A percentile compares a stretch with the other conserved stretches of the same genome.
phyloP scores from a whole-genome alignment of 345 rosid species.

The Trapa bicornis region DNA sequence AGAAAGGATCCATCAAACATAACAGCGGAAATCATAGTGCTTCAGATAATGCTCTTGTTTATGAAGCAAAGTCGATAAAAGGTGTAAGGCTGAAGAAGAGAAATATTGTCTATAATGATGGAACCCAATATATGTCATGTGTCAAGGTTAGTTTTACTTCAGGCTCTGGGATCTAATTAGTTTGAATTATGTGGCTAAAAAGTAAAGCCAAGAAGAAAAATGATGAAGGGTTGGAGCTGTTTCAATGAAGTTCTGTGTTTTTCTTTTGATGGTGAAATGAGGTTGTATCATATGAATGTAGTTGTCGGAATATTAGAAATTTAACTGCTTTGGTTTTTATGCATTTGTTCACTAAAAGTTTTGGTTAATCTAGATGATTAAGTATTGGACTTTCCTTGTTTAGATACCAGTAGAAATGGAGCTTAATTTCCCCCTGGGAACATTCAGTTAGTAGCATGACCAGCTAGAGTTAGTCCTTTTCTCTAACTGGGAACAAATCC shows the following conservation, averaged over 20 bases:
- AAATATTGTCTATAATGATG: constrained; percentile 48
- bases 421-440: background rate
- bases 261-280: background rate
- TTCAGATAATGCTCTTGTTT: constrained; percentile 23
- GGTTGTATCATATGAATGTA: background rate
- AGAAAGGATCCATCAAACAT: constrained; percentile 28
- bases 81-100: constrained; percentile 39
- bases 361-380: background rate
- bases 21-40: constrained; percentile 26
- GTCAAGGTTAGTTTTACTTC: constrained; percentile 50
- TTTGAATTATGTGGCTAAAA: background rate
- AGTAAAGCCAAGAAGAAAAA: background rate
- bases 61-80: constrained; percentile 23
- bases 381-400: background rate
- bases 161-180: constrained; percentile 3
- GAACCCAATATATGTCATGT: constrained; percentile 83
- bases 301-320: background rate
- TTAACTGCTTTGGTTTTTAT: background rate
- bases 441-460: background rate
- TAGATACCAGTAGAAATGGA: background rate
- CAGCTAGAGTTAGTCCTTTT: background rate
- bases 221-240: background rate
- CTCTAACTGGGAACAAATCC: background rate
- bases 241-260: background rate
- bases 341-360: background rate